Conservation (phyloP, 2,329 filamentous ascomycete genomes). For the Colletotrichum limetticola region DNA sequence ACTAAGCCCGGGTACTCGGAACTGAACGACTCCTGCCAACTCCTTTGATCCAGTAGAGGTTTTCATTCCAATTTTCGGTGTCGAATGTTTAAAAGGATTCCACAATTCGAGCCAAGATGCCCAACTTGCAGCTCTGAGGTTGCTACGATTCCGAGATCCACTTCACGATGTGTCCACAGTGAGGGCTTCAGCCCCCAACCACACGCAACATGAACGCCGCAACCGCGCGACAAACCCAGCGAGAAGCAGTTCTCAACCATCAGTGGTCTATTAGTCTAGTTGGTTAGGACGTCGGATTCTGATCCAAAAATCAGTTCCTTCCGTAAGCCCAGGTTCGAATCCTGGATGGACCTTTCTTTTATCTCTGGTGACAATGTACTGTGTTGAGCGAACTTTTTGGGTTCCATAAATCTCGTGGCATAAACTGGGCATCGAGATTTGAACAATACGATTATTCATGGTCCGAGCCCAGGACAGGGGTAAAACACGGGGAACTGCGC, state of each 20-base stretch:
- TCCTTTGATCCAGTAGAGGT: too few species aligned
- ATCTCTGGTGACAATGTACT: neutral
- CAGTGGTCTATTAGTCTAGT: slow-evolving; percentile 26
- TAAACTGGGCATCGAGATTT: neutral
- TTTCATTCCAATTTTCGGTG: neutral
- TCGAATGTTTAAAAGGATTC: too few species aligned
- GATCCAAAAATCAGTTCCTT: neutral
- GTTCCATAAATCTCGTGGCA: neutral
- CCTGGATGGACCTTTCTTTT: slow-evolving; percentile 18
- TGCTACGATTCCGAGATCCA: neutral
- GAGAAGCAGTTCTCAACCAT: neutral
- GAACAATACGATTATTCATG: neutral
- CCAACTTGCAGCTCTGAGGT: too few species aligned
- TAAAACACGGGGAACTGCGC: neutral
- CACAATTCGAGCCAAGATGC: neutral
- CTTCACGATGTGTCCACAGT: neutral
- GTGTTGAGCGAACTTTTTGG: neutral
- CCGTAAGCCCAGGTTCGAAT: slow-evolving; percentile 27
- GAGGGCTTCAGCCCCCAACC: neutral
- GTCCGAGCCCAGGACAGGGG: too few species aligned
- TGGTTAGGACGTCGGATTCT: slow-evolving; percentile 32
- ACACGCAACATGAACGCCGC: neutral
- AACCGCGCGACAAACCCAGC: accelerated
- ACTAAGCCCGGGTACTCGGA: neutral
- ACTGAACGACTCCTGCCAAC: too few species aligned